phyloP scores from a whole-genome alignment of 148 eudicot species.

The Nepenthes gracilis region DNA sequence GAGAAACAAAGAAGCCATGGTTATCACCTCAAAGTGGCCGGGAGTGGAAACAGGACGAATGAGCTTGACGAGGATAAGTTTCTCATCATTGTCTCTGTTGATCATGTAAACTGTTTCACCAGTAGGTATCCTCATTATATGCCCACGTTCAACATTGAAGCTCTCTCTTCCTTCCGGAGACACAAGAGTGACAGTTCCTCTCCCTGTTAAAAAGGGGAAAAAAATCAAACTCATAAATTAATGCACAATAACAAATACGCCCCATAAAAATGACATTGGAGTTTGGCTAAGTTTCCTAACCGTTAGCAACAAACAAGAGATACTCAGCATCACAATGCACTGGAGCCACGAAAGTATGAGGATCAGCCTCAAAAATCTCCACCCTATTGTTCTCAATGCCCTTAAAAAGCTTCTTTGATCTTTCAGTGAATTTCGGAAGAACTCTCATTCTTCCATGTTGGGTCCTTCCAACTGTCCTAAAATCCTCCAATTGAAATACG shows the following conservation, averaged over 20 bases:
- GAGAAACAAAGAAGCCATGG: not conserved
- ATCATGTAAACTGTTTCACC: constrained; percentile 50
- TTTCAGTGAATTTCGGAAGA: constrained; percentile 44
- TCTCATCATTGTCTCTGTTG: constrained; percentile 47
- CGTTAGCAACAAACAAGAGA: constrained; percentile 53
- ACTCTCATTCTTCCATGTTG: constrained; percentile 43
- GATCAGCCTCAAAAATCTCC: constrained; percentile 53
- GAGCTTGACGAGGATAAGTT: constrained; percentile 42
- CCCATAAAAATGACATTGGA: not conserved
- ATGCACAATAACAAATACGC: too few species aligned
- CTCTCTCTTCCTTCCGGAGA: constrained; percentile 45
- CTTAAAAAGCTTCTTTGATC: constrained; percentile 43
- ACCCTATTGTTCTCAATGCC: constrained; percentile 71
- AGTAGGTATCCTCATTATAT: constrained; percentile 50
- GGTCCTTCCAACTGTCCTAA: constrained; percentile 14
- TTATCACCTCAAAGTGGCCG: constrained; percentile 44
- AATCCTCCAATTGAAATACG: constrained; percentile 59
- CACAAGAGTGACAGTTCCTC: constrained; percentile 45
- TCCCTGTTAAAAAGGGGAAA: constrained; percentile 30
- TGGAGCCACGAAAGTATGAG: constrained; percentile 65
- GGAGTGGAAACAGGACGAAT: constrained; percentile 47
- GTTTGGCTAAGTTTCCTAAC: constrained; percentile 10
- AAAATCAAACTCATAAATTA: not conserved
- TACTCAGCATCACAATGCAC: constrained; percentile 60
- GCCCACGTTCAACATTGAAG: constrained; percentile 53